These are phyloP conservation scores for Aeschynomene evenia DNA, from an alignment of 306 rosid genomes.

Conservation along the genomic window DNA sequence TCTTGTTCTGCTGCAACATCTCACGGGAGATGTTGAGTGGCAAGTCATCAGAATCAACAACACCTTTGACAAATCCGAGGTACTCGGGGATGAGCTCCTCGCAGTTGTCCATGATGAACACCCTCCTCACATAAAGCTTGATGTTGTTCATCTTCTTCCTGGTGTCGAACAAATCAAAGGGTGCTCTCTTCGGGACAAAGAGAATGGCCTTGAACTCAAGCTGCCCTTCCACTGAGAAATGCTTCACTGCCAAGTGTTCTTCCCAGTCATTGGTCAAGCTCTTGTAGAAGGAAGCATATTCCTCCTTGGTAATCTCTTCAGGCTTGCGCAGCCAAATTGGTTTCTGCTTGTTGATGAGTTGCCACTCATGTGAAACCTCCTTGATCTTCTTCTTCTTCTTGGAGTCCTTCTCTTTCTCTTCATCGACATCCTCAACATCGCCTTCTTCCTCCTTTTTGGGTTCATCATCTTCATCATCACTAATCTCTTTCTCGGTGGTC, in stretches of 20 bases:
- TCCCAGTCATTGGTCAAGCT: constrained; percentile 80
- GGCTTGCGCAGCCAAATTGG: constrained; percentile 82
- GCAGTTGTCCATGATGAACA: constrained; percentile 74
- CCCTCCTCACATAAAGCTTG: constrained; percentile 72
- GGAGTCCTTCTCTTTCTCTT: constrained; percentile 46
- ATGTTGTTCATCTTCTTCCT: constrained; percentile 71
- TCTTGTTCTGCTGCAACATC: constrained; percentile 69
- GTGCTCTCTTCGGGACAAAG: constrained; percentile 70
- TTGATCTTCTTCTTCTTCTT: constrained; percentile 74
- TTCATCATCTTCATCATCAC: constrained; percentile 71
- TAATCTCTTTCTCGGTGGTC: constrained; percentile 65
- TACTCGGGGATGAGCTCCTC: constrained; percentile 73
- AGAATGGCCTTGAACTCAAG: constrained; percentile 73
- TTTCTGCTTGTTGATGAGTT: constrained; percentile 72
- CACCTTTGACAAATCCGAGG: constrained; percentile 74
- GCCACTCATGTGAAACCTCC: constrained; percentile 69
- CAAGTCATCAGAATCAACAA: constrained; percentile 72
- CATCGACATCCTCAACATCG: constrained; percentile 56
- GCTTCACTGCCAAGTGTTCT: constrained; percentile 69
- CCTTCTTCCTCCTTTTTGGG: constrained; percentile 71
- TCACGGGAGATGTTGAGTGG: constrained; percentile 79
- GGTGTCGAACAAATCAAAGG: constrained; percentile 69
- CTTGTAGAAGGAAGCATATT: constrained; percentile 70
- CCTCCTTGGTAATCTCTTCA: constrained; percentile 68
- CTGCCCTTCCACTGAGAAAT: constrained; percentile 74